These are phyloP conservation scores for Penicillium lagena DNA, from an alignment of 495 filamentous ascomycete species.

Conservation along the genomic window DNA sequence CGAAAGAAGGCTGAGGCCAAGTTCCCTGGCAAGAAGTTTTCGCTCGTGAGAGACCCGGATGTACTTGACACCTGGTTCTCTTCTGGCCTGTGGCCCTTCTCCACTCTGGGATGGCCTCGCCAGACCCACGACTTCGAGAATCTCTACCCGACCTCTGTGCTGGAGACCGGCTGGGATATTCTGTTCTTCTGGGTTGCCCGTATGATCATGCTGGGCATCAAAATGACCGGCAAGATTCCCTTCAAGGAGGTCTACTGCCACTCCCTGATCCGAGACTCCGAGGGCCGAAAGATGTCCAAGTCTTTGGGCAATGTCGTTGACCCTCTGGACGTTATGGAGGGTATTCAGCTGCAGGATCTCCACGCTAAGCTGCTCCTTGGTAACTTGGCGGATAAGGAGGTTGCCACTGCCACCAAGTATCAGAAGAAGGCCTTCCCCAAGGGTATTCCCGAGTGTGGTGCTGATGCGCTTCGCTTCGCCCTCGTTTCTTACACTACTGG, in stretches of 20 bases:
- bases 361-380: constrained; percentile 64
- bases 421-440: constrained; percentile 73
- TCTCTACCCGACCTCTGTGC: constrained; percentile 65
- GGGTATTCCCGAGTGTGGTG: constrained; percentile 82
- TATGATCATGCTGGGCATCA: constrained; percentile 77
- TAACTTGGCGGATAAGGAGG: constrained; percentile 70
- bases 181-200: constrained; percentile 80
- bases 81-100: constrained; percentile 76
- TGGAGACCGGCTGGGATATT: constrained; percentile 85
- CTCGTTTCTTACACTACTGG: constrained; percentile 83
- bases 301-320: constrained; percentile 80
- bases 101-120: constrained; percentile 74
- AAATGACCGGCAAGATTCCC: constrained; percentile 69
- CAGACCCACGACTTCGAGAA: constrained; percentile 59
- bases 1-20: constrained; percentile 57
- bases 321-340: constrained; percentile 72
- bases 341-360: constrained; percentile 59
- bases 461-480: constrained; percentile 77
- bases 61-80: constrained; percentile 83
- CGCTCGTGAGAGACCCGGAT: constrained; percentile 60
- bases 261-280: constrained; percentile 65
- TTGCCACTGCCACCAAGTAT: constrained; percentile 65
- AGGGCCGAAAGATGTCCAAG: constrained; percentile 82
- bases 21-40: constrained; percentile 63
- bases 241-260: constrained; percentile 80